These are phyloP conservation scores for Perilla frutescens DNA, from an alignment of 257 asterid species.

Conservation along the genomic window DNA sequence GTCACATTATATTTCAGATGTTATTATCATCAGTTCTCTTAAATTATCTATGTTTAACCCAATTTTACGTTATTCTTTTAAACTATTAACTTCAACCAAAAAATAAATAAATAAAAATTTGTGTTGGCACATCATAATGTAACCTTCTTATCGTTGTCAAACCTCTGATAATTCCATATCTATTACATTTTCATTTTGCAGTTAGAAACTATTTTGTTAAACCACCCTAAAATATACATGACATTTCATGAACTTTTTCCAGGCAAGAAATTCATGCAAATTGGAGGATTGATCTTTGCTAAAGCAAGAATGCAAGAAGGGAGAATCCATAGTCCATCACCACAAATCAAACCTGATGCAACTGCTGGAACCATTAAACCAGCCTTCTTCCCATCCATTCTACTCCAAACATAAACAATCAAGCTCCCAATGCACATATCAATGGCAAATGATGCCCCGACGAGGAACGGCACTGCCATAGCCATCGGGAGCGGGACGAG, in stretches of 20 bases:
- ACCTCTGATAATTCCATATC: not conserved
- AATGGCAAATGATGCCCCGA: conserved; percentile 72
- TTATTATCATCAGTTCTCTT: too few species aligned
- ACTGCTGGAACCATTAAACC: conserved; percentile 65
- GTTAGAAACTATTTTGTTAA: not conserved
- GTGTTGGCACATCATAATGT: too few species aligned
- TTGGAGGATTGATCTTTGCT: conserved; percentile 61
- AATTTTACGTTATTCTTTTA: too few species aligned
- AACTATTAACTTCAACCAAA: too few species aligned
- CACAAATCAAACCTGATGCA: conserved; percentile 77
- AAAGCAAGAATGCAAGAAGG: conserved; percentile 70
- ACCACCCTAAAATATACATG: not conserved
- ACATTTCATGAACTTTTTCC: conserved; percentile 39
- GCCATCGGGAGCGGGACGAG: conserved; percentile 82
- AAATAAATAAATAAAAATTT: too few species aligned
- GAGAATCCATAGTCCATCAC: conserved; percentile 75
- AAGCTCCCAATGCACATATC: conserved; percentile 85
- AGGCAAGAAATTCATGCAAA: conserved; percentile 64
- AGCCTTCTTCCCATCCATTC: conserved; percentile 51
- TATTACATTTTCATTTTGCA: not conserved
- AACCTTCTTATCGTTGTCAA: not conserved
- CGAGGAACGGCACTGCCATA: conserved; percentile 85
- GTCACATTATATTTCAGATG: too few species aligned
- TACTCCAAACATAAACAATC: conserved; percentile 61
- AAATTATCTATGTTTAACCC: too few species aligned